A percentile compares a stretch with the other conserved stretches of the same genome.
Evolutionary conservation across 2,329 filamentous ascomycete genomes (phyloP).

Genomic region (Periconia sp.): DNA sequence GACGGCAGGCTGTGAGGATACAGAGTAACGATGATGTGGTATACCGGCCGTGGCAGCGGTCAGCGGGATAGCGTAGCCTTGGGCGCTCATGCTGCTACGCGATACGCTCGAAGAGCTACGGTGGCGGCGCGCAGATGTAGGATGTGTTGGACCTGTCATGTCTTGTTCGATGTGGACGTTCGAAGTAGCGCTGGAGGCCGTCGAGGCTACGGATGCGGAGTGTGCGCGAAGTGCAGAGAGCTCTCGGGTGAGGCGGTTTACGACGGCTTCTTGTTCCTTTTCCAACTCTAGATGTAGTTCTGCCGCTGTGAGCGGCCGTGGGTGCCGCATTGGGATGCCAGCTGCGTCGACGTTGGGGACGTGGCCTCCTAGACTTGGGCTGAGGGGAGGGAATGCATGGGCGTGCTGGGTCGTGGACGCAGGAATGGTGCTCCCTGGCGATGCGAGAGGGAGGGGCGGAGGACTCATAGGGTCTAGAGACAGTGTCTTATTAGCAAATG

Average conservation of each 20-base stretch:
- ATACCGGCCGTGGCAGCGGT: constrained; percentile 26
- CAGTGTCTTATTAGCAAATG: constrained; percentile 32
- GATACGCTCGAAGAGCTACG: constrained; percentile 63
- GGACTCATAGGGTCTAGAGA: constrained; percentile 56
- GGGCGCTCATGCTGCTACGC: constrained; percentile 25
- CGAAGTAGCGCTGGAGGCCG: constrained; percentile 61
- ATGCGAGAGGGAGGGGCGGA: constrained; percentile 49
- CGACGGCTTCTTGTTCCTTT: constrained; percentile 93
- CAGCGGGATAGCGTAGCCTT: constrained; percentile 23
- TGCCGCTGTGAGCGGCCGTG: constrained; percentile 83
- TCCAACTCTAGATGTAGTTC: constrained; percentile 90
- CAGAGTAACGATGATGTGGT: constrained; percentile 40
- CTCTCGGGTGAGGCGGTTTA: constrained; percentile 91
- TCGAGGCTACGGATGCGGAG: constrained; percentile 68
- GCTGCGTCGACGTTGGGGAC: constrained; percentile 43
- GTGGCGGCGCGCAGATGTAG: constrained; percentile 62
- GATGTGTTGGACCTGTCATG: constrained; percentile 56
- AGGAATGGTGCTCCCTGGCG: constrained; percentile 40
- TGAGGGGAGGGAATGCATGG: constrained; percentile 44
- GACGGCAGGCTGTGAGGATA: constrained; percentile 36
- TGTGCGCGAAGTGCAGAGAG: constrained; percentile 80
- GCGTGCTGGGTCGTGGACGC: constrained; percentile 29
- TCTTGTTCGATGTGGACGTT: constrained; percentile 51
- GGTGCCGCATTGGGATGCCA: constrained; percentile 78
- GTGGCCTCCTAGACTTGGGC: constrained; percentile 34